Base-by-base conservation (phyloP, 1,284 basidiomycete species). In the Sutorius eximius region DNA sequence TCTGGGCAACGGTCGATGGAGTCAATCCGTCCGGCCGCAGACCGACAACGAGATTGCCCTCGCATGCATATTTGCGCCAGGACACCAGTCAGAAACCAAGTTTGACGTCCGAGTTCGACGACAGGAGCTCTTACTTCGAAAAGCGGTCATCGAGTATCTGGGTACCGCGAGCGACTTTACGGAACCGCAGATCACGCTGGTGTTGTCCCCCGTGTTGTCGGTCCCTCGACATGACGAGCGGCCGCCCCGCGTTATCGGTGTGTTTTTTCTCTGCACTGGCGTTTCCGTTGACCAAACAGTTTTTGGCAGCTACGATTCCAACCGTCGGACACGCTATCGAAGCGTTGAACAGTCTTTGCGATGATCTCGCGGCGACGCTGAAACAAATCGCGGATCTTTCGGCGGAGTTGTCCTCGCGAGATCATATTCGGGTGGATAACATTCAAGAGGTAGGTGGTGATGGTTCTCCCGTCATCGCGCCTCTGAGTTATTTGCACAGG, bases 291-390 rank as follows among this genome's bases (percentile, higher is more conserved):
- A 63, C n/a, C 1, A 20, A 4, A 13, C 27, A 4, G 5, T 5
- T 22, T 22, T 32, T 10, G 12, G 30, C 36, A 86, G 86, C 82
- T 2, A 85, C 85, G 5, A 82, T 89, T 18, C 91, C 93, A 9
- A 90, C 87, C 0, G 75, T 95, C 11, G 88, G 89, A 5, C 86
- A 91, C 57, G 82, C 86, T 0, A 78, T 92, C 20, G 83, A 86
- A 32, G 84, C 88, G 0, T 73, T 95, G 33, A 80, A 82, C 50
- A 78, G 82, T 52, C 73, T 89, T 3, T 81, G 82, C 37, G 75
- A 75, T 12, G 80, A 85, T 49, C 81, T 95, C 3, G 68, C 78
- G 0, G 76, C 77, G 11, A 83, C 81, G 1, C 70, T 93, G 54
- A 82, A 83, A 57, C 84, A 87, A 49, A 85, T 92, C 27, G 74